Evolutionary conservation across 2,329 filamentous ascomycete species (phyloP).

Genomic region (Penicillium glabrum): DNA sequence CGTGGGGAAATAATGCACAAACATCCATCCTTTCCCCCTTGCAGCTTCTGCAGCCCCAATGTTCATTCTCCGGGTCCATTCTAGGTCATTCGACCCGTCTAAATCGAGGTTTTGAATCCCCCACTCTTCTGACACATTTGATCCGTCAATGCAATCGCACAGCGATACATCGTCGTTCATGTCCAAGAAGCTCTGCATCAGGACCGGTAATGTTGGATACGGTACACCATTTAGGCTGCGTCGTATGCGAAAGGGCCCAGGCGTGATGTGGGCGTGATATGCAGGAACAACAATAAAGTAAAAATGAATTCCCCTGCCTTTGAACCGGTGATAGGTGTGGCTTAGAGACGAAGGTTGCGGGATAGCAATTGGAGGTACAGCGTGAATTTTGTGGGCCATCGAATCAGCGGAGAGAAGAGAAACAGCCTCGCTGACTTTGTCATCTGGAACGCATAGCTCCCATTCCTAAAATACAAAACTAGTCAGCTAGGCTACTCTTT

Average conservation of each 20-base stretch:
- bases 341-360: constrained; percentile 25
- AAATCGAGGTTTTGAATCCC: constrained; percentile 25
- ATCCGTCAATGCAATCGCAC: constrained; percentile 30
- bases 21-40: constrained; percentile 24
- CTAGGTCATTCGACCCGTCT: constrained; percentile 26
- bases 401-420: constrained; percentile 22
- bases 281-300: constrained; percentile 29
- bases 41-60: constrained; percentile 19
- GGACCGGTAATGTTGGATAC: constrained; percentile 27
- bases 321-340: constrained; percentile 30
- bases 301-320: constrained; percentile 27
- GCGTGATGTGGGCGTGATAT: constrained; percentile 25
- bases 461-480: constrained; percentile 21
- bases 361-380: constrained; percentile 22
- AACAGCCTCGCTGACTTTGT: constrained; percentile 22
- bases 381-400: constrained; percentile 16
- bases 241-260: constrained; percentile 24
- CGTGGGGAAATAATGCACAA: constrained; percentile 24
- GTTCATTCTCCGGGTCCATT: constrained; percentile 29
- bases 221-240: constrained; percentile 29
- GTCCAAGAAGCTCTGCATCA: constrained; percentile 30
- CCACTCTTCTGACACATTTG: constrained; percentile 31
- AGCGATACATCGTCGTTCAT: constrained; percentile 27
- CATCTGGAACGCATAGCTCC: constrained; percentile 28
- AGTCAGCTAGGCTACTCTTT: constrained; percentile 8